Percentiles rank a stretch among this genome's conserved stretches.
Evolutionary conservation across 192 early-diverging fungal species (phyloP).

Genomic region (Allomyces macrogynus): DNA sequence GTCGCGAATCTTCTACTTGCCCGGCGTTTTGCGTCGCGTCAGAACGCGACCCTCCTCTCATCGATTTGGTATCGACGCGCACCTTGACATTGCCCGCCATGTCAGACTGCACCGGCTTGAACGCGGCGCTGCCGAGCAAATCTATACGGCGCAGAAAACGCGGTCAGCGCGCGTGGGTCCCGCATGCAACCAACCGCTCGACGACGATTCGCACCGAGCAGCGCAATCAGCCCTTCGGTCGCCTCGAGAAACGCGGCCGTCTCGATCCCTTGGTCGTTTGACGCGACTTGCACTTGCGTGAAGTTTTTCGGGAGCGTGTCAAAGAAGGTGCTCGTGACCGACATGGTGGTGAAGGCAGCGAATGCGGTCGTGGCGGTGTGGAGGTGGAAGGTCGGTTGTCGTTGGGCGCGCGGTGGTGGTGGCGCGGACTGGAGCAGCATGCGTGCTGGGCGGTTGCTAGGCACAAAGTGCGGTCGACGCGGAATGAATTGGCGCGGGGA

Average conservation of each 20-base stretch:
- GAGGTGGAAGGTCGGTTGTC: no score
- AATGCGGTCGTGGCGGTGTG: no score
- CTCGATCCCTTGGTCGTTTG: slow-evolving; percentile 38
- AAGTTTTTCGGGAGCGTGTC: slow-evolving; percentile 41
- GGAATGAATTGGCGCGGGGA: no score
- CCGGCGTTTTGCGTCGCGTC: neutral
- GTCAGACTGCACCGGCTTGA: slow-evolving; percentile 72
- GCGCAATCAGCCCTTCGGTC: slow-evolving; percentile 47
- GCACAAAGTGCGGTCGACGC: no score
- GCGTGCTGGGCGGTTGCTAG: no score
- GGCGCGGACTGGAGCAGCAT: no score
- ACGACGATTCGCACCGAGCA: slow-evolving; percentile 32
- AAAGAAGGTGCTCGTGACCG: slow-evolving; percentile 23
- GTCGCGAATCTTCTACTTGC: slow-evolving; percentile 52
- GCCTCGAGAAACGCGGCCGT: slow-evolving; percentile 59
- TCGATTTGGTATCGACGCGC: slow-evolving; percentile 5
- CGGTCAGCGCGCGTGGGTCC: neutral
- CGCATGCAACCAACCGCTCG: no score
- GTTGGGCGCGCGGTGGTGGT: no score
- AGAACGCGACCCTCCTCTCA: neutral
- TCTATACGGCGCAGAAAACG: slow-evolving; percentile 16
- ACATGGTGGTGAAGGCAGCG: no score
- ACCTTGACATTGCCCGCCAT: slow-evolving; percentile 81
- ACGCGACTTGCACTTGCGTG: slow-evolving; percentile 35
- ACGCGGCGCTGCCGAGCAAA: slow-evolving; percentile 47